phyloP scores from a whole-genome alignment of 2,329 filamentous ascomycete genomes.

The Claviceps cyperi region DNA sequence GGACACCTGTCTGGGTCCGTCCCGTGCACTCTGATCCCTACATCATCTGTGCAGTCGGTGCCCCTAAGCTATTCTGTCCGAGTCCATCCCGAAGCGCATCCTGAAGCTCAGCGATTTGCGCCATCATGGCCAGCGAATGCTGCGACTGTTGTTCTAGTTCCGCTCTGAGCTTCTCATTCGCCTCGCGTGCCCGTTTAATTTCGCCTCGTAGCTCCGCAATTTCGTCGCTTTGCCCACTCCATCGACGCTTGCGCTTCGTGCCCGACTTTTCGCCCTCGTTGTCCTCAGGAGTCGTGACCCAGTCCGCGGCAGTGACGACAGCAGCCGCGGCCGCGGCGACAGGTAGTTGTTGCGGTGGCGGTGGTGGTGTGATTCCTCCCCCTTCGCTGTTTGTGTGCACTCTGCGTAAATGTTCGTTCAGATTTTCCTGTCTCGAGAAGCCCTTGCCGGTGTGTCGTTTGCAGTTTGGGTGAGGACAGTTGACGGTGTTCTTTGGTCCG shows the following conservation, averaged over 20 bases:
- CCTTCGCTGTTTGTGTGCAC: conserved; percentile 52
- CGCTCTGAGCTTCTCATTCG: conserved; percentile 44
- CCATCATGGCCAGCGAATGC: conserved; percentile 32
- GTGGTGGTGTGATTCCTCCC: conserved; percentile 15
- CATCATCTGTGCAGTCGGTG: conserved; percentile 28
- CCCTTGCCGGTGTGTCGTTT: conserved; percentile 79
- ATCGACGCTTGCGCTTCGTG: conserved; percentile 32
- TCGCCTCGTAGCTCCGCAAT: conserved; percentile 46
- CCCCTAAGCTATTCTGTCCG: conserved; percentile 17
- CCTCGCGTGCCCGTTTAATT: conserved; percentile 49
- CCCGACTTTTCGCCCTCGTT: conserved; percentile 31
- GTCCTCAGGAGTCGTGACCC: conserved; percentile 27
- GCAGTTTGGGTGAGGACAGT: conserved; percentile 76
- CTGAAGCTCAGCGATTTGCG: conserved; percentile 32
- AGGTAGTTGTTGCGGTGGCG: conserved; percentile 5
- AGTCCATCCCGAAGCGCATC: conserved; percentile 25
- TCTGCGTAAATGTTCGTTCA: conserved; percentile 82
- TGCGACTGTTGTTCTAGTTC: conserved; percentile 35
- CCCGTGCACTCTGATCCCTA: conserved; percentile 10
- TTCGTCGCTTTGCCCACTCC: conserved; percentile 25
- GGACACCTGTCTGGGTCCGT: not conserved
- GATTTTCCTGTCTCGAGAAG: conserved; percentile 85
- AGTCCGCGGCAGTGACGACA: conserved; percentile 12
- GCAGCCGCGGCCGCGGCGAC: not conserved
- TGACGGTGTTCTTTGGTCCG: conserved; percentile 72